Evolutionary conservation across 495 filamentous ascomycete species (phyloP).

Genomic region (Lasiosphaeriaceae sp.): DNA sequence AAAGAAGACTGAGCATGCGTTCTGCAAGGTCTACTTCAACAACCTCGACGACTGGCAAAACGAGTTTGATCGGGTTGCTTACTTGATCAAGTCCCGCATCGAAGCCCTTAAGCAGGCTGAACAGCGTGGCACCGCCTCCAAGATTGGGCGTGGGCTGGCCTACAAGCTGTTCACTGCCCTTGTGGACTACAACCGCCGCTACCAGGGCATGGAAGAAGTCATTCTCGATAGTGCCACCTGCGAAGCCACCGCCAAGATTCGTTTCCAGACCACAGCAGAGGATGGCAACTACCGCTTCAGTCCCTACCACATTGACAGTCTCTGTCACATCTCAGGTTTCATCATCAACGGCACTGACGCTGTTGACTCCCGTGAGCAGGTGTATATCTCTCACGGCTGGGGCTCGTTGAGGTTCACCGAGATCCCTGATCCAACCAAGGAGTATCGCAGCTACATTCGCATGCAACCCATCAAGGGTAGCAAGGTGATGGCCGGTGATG

Average conservation of each 20-base stretch:
- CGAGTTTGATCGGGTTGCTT: constrained; percentile 53
- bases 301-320: constrained; percentile 71
- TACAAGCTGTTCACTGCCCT: constrained; percentile 73
- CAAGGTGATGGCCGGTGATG: constrained; percentile 55
- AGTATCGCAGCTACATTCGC: constrained; percentile 67
- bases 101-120: constrained; percentile 49
- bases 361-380: constrained; percentile 63
- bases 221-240: constrained; percentile 66
- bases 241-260: constrained; percentile 68
- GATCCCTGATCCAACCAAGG: constrained; percentile 57
- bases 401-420: constrained; percentile 67
- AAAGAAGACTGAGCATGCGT: constrained; percentile 45
- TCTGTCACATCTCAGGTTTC: constrained; percentile 69
- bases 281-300: constrained; percentile 62
- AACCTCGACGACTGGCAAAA: constrained; percentile 42
- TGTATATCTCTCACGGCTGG: constrained; percentile 81
- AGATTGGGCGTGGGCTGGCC: constrained; percentile 63
- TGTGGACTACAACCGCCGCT: constrained; percentile 65
- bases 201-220: constrained; percentile 72
- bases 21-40: constrained; percentile 48
- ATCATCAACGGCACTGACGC: constrained; percentile 75
- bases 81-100: constrained; percentile 53
- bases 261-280: constrained; percentile 56
- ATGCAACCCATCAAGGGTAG: constrained; percentile 56
- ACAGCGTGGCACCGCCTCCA: constrained; percentile 49